A percentile compares a stretch with the other conserved stretches of the same genome.
These are phyloP conservation scores for Microsporum ferrugineum DNA, from an alignment of 2,329 filamentous ascomycete species.

Conservation along the genomic window DNA sequence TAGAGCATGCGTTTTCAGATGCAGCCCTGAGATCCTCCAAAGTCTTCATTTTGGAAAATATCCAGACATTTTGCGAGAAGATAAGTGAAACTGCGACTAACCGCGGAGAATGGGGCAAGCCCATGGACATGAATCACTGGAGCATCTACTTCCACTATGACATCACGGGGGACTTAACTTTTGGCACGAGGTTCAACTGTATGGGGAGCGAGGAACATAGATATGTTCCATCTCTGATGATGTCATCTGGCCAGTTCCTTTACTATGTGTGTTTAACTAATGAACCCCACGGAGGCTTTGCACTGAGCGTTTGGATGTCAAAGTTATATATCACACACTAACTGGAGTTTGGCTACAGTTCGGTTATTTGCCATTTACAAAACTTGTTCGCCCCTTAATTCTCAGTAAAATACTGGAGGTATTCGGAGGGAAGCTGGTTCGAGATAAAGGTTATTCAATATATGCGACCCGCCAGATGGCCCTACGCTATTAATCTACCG, in stretches of 20 bases:
- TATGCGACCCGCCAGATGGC: conserved; percentile 28
- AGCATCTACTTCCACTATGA: conserved; percentile 23
- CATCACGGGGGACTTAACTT: conserved; percentile 25
- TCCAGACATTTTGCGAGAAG: conserved; percentile 8
- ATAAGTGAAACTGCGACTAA: conserved; percentile 5
- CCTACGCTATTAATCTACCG: conserved; percentile 27
- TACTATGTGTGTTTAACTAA: conserved; percentile 10
- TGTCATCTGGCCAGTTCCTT: conserved; percentile 10
- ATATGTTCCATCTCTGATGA: conserved; percentile 21
- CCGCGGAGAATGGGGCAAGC: conserved; percentile 15
- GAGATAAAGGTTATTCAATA: conserved; percentile 7
- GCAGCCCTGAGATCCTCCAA: conserved; percentile 15
- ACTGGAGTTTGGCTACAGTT: conserved; percentile 5
- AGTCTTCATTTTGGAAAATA: conserved; percentile 10
- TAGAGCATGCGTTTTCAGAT: conserved; percentile 22
- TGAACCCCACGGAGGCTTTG: background rate
- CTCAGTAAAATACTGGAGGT: conserved; percentile 9
- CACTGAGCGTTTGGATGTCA: background rate
- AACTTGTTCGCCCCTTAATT: conserved; percentile 8
- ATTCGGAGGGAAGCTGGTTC: conserved; percentile 10
- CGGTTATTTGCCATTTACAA: conserved; percentile 10
- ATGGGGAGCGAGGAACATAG: conserved; percentile 12
- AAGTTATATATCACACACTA: background rate
- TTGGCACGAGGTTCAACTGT: conserved; percentile 26
- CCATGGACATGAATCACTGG: conserved; percentile 20